Base-by-base conservation (phyloP, 352 stramenopile genomes). In the Phytophthora macrochlamydospora region DNA sequence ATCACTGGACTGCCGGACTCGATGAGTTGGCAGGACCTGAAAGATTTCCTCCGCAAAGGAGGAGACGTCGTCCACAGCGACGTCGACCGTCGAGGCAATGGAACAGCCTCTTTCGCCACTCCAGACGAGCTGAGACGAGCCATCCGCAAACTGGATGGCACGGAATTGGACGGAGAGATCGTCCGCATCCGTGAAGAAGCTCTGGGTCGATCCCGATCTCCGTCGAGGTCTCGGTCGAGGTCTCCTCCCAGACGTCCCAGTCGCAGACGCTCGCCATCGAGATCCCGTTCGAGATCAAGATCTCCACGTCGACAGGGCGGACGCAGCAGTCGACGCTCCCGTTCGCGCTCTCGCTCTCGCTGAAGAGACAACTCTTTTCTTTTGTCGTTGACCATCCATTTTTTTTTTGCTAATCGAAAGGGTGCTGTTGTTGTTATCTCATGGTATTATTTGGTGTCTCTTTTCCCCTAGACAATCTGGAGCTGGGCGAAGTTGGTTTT, bases 41-140 rank as follows among this genome's bases (percentile, higher is more conserved):
- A 91, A 58, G 79, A 89, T 58, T 87, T 90, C 54, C 62, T 93
- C 2, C 74, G 73, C 2, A 67, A 75, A 40, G 79, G 73, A 0
- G 83, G 77, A 30, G 86, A 93, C 53, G 84, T 93, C 18, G 71
- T 88, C 18, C 75, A 89, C 56, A 75, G 73, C 6, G 78, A 93
- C 50, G 84, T 93, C 42, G 83, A 94, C 67, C 72, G 78, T 1
- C 77, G 80, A 43, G 86, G 86, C 5, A 82, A 76, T 59, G 86
- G 83, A 4, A 74, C 71, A 12, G 86, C 83, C 1, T 91, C 79
- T 3, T 94, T 94, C 50, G 72, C 75, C n/a, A 87, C 83, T 0
- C 65, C 61, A 1, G 70, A 89, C 13, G 81, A 93, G 49, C 79
- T 93, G 69, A 53, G 76, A 31, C 76, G 73, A 14, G 83, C 79